Evolutionary conservation across 2,329 filamentous ascomycete species (phyloP), one percentile per base, ranked within the genome.

Genomic region (Aspergillus sp.): DNA sequence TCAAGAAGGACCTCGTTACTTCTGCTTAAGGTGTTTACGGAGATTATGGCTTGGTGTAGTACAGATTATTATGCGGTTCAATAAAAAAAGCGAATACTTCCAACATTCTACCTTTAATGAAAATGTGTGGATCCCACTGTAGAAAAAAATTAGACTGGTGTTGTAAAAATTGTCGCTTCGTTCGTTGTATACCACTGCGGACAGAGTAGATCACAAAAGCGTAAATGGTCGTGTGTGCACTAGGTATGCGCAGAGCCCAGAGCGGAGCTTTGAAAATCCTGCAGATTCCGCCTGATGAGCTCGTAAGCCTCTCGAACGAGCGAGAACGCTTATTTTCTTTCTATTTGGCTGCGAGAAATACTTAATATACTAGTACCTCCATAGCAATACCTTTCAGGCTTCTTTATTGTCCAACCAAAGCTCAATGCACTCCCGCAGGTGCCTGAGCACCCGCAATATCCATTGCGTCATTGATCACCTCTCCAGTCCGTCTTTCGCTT

Each of bases 1-100:
- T 99, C 90, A 99, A 99, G 92, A 99, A 98, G 91, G 95, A 99
- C 74, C 80, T 89, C 70, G 78, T 80, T 73, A 74, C 80, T 73
- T 72, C 78, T 73, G 76, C 80, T 71, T 86, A 83, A 78, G 71
- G 69, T 73, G 66, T 73, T 78, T 76, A 69, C 65, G 61, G 58
- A 54, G 55, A 67, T 62, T 59, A 63, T 62, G 68, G 66, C 64
- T 68, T 64, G 67, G 68, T 70, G 71, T 71, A 70, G 71, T 72
- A 67, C 68, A 65, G 67, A 64, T 70, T 72, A 67, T 72, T 71
- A 68, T 71, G 57, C 63, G 64, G 68, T 72, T 74, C 68, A 73
- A 73, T 73, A 72, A 74, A 74, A 56, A 69, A 72, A 73, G 71
- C 71, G 71, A 67, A 73, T 72, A 71, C 68, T 71, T 64, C 64